Evolutionary conservation across 495 filamentous ascomycete genomes (phyloP), one percentile per base, ranked within the genome.

Genomic region (Lindgomyces ingoldianus): DNA sequence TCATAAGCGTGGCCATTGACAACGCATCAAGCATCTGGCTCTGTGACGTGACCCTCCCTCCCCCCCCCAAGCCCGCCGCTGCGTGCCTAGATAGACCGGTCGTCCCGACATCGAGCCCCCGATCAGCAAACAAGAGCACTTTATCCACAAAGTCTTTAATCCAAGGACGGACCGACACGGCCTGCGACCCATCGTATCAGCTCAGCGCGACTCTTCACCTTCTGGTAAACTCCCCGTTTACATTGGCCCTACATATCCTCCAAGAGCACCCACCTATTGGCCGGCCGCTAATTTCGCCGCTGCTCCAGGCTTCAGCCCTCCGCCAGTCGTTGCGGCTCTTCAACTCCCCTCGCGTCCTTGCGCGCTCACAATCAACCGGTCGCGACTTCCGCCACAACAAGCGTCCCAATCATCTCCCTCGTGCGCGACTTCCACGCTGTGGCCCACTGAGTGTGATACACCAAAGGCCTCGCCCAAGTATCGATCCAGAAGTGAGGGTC

Each of bases 1-100:
- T 70, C 64, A 61, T 51, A 60, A 67, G 63, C 64, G 59, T 67
- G 64, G 68, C 68, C 68, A 70, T 68, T 70, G 68, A 67, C 68
- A 70, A 67, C 68, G 54, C 68, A 70, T 70, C 68, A 60, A 70
- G 62, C 66, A 64, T 65, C 67, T 50, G 58, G 60, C 62, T 46
- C 56, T 45, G 68, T 68, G 68, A 70, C 68, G 68, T 62, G 68
- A 64, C 50, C 60, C 60, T n/a, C n/a, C n/a, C n/a, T n/a, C n/a
- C n/a, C n/a, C n/a, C n/a, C n/a, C n/a, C 24, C 16, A 24, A 56
- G 52, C 19, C 55, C 25, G 22, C 25, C 53, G 19, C 67, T 45
- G 56, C 53, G 42, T 46, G 54, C 39, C 59, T 56, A 60, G 58
- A 62, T 57, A 62, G 52, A 52, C 58, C 58, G 57, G 44, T 47